These are phyloP conservation scores for Aspergillus fructus DNA, from an alignment of 2,329 filamentous ascomycete species.

Conservation along the genomic window DNA sequence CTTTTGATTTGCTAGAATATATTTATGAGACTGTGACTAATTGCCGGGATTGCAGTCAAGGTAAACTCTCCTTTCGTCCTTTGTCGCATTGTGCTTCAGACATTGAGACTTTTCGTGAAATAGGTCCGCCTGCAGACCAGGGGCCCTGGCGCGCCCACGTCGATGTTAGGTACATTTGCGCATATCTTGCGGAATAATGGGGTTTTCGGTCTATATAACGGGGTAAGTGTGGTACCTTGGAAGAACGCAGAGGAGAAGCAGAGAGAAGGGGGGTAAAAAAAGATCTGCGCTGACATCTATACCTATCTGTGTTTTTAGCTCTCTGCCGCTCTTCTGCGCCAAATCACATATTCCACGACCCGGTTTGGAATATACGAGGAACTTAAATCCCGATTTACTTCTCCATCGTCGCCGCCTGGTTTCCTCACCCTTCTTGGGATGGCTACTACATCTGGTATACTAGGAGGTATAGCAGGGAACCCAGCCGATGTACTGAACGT, in stretches of 20 bases:
- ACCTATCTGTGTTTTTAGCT: slow-evolving; percentile 49
- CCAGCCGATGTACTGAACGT: slow-evolving; percentile 96
- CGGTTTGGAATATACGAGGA: slow-evolving; percentile 97
- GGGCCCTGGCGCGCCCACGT: slow-evolving; percentile 69
- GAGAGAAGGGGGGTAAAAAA: background rate
- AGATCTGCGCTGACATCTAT: slow-evolving; percentile 2
- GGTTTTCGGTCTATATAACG: slow-evolving; percentile 78
- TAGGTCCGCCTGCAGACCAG: slow-evolving; percentile 88
- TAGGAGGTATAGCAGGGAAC: slow-evolving; percentile 88
- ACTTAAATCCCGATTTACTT: slow-evolving; percentile 70
- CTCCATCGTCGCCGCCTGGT: slow-evolving; percentile 56
- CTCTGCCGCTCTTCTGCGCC: slow-evolving; percentile 86
- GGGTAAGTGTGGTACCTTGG: slow-evolving; percentile 50
- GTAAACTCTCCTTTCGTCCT: slow-evolving; percentile 30
- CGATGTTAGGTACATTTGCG: slow-evolving; percentile 81
- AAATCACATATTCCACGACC: slow-evolving; percentile 93
- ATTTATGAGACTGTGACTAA: slow-evolving; percentile 18
- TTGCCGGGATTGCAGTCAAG: slow-evolving; percentile 51
- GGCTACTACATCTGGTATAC: slow-evolving; percentile 77
- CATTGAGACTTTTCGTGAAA: slow-evolving; percentile 10
- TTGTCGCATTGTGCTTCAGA: slow-evolving; percentile 2
- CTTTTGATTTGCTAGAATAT: background rate
- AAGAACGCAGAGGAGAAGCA: background rate
- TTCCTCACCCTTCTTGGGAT: slow-evolving; percentile 78
- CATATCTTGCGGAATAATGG: slow-evolving; percentile 78